Evolutionary conservation across 257 asterid genomes (phyloP).

Genomic region (Capsicum rhomboideum): DNA sequence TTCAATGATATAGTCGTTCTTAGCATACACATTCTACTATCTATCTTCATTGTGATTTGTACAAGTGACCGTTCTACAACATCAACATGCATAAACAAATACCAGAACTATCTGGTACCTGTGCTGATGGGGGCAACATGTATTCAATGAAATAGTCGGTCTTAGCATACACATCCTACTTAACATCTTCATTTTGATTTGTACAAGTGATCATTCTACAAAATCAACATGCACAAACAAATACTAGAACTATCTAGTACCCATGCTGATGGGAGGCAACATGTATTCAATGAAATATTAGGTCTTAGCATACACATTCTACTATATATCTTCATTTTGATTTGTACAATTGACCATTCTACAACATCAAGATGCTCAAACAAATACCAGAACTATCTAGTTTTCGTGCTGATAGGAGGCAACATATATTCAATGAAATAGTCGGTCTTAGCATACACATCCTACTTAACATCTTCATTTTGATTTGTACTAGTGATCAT

Average conservation of each 20-base stretch:
- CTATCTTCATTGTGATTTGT: neutral
- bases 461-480: neutral
- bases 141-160: neutral
- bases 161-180: neutral
- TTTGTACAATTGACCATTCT: neutral
- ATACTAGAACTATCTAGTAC: neutral
- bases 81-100: neutral
- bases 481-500: neutral
- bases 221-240: neutral
- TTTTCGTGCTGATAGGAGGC: neutral
- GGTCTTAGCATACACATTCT: neutral
- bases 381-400: neutral
- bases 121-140: neutral
- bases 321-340: neutral
- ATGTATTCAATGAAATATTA: neutral
- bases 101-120: fast-evolving
- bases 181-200: neutral
- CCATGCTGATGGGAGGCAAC: neutral
- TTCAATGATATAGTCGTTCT: neutral
- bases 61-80: neutral
- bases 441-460: neutral
- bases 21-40: neutral
- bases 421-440: neutral
- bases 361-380: neutral
- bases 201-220: neutral